These are phyloP conservation scores for Penicillium decumbens DNA, from an alignment of 2,329 filamentous ascomycete genomes.

Conservation along the genomic window DNA sequence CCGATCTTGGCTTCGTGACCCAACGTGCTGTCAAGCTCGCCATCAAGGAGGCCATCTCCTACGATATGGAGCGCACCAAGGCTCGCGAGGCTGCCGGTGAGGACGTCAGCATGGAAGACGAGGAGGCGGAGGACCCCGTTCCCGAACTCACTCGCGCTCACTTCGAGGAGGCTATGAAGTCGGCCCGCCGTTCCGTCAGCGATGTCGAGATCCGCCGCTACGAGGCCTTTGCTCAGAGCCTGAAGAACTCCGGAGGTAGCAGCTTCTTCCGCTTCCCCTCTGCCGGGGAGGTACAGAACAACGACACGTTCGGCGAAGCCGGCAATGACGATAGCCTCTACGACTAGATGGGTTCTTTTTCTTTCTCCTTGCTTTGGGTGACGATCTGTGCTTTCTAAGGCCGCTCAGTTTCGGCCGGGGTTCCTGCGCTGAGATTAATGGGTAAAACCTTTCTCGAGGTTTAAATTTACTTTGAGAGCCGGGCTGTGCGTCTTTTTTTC, in stretches of 20 bases:
- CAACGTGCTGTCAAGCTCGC: slow-evolving; percentile 98
- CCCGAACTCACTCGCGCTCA: slow-evolving; percentile 93
- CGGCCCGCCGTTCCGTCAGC: slow-evolving; percentile 85
- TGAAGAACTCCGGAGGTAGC: slow-evolving; percentile 96
- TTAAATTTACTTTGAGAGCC: slow-evolving; percentile 17
- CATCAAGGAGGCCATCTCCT: slow-evolving; percentile 91
- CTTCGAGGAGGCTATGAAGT: slow-evolving; percentile 98
- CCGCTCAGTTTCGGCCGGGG: slow-evolving; percentile 10
- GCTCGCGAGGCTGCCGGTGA: slow-evolving; percentile 80
- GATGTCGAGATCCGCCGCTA: slow-evolving; percentile 98
- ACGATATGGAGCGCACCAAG: slow-evolving; percentile 86
- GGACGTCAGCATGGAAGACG: slow-evolving; percentile 69
- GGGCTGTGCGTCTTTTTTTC: slow-evolving; percentile 15
- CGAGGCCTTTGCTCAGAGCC: slow-evolving; percentile 96
- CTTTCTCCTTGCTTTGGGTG: slow-evolving; percentile 13
- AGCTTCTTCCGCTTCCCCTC: slow-evolving; percentile 96
- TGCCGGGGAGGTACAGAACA: slow-evolving; percentile 53
- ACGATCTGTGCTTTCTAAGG: slow-evolving; percentile 17
- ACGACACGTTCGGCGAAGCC: slow-evolving; percentile 68
- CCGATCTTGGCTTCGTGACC: slow-evolving; percentile 97
- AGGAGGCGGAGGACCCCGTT: slow-evolving; percentile 76
- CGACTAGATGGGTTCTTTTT: slow-evolving; percentile 58
- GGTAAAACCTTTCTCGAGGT: slow-evolving; percentile 18
- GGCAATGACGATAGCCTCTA: slow-evolving; percentile 97
- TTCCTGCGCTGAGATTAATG: slow-evolving; percentile 14